These are phyloP conservation scores for Pneumocystis jirovecii DNA, from an alignment of 1,139 yeast species.

Conservation along the genomic window DNA sequence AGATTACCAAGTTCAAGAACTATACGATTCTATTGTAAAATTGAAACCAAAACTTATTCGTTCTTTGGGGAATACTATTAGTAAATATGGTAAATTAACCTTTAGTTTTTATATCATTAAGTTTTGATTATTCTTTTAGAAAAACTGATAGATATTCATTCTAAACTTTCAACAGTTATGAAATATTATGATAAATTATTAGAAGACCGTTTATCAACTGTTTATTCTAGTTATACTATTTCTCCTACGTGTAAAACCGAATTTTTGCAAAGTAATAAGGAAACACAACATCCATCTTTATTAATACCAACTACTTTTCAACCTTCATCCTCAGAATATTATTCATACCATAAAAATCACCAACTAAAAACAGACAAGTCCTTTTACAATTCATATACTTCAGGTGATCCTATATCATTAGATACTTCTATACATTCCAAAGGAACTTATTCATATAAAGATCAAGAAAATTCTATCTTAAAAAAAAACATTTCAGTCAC, in stretches of 20 bases:
- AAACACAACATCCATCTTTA: background rate
- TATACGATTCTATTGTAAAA: constrained; percentile 48
- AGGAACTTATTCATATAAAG: background rate
- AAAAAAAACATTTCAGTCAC: background rate
- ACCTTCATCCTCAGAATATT: background rate
- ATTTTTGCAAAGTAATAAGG: background rate
- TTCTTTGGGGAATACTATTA: constrained; percentile 46
- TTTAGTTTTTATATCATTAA: background rate
- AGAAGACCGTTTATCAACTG: constrained; percentile 46
- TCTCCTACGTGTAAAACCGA: background rate
- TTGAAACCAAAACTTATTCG: constrained; percentile 63
- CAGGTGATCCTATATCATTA: background rate
- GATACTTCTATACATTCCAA: background rate
- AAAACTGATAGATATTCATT: constrained; percentile 55
- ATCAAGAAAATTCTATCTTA: background rate
- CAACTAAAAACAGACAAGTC: background rate
- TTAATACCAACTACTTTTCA: background rate
- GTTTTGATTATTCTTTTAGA: constrained; percentile 6
- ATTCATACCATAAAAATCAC: background rate
- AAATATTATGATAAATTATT: constrained; percentile 64
- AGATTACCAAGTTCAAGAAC: constrained; percentile 46
- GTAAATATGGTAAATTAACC: constrained; percentile 43
- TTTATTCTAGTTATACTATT: constrained; percentile 25
- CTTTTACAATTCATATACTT: background rate
- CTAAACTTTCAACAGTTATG: constrained; percentile 65